Evolutionary conservation across 176 grass and related monocot species (phyloP).

Genomic region (Aegilops bicornis): DNA sequence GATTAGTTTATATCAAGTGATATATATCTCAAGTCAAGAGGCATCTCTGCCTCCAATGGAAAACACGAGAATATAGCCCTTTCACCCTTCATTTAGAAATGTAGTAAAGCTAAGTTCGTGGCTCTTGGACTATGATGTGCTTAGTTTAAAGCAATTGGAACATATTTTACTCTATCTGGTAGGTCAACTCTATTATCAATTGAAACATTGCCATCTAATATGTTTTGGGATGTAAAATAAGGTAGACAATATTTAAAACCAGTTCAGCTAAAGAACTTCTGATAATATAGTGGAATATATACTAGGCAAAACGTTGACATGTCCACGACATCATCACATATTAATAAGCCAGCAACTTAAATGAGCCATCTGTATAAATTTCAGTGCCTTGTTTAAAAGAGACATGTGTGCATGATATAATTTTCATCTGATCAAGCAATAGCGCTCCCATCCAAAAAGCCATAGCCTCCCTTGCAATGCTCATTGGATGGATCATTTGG

Average conservation of each 20-base stretch:
- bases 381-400: background rate
- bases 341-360: background rate
- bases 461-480: background rate
- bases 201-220: no score
- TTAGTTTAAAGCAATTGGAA: no score
- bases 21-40: background rate
- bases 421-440: background rate
- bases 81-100: background rate
- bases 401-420: background rate
- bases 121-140: no score
- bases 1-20: background rate
- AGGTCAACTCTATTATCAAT: no score
- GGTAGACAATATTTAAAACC: background rate
- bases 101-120: no score
- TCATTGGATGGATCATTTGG: no score
- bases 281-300: background rate
- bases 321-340: background rate
- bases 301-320: background rate
- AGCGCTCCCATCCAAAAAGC: background rate
- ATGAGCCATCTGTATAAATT: background rate
- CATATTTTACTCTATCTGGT: no score
- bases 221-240: background rate
- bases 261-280: background rate
- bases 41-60: background rate
- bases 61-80: background rate